Evolutionary conservation across 106 monocot species (phyloP).

Genomic region (Gastrodia elata): DNA sequence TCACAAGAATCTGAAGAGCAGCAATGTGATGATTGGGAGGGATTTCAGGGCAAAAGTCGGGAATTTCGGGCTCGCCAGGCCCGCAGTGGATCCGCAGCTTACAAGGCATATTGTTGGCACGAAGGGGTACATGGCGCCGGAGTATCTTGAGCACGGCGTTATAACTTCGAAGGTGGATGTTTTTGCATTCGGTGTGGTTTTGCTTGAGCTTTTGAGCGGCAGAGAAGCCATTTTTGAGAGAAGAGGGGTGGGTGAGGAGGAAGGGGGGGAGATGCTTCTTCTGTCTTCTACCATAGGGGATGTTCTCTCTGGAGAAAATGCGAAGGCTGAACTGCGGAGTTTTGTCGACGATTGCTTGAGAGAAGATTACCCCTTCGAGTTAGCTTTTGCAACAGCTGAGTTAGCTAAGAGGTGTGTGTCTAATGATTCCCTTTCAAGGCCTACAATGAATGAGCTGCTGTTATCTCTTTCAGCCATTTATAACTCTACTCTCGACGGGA

Average conservation of each 20-base stretch:
- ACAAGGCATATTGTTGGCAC: conserved; percentile 83
- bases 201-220: conserved; percentile 74
- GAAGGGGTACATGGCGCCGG: conserved; percentile 74
- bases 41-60: conserved; percentile 62
- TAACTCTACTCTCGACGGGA: conserved; percentile 64
- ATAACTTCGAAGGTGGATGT: conserved; percentile 77
- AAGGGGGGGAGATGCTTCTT: conserved; percentile 13
- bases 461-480: conserved; percentile 54
- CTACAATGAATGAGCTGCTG: conserved; percentile 36
- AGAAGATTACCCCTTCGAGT: conserved; percentile 54
- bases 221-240: conserved; percentile 32
- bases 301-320: conserved; percentile 50
- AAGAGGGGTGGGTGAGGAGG: conserved; percentile 14
- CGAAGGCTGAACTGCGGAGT: conserved; percentile 35
- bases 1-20: conserved; percentile 81
- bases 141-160: conserved; percentile 86
- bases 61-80: conserved; percentile 61
- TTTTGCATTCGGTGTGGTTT: conserved; percentile 75
- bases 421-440: conserved; percentile 29
- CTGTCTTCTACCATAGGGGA: conserved; percentile 23
- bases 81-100: conserved; percentile 26
- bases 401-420: conserved; percentile 62
- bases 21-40: conserved; percentile 55
- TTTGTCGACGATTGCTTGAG: conserved; percentile 52
- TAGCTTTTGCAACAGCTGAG: conserved; percentile 61